Percentiles rank a stretch among this genome's conserved stretches.
phyloP scores from a whole-genome alignment of 169 alveolate genomes.

The Plasmodium chabaudi region DNA sequence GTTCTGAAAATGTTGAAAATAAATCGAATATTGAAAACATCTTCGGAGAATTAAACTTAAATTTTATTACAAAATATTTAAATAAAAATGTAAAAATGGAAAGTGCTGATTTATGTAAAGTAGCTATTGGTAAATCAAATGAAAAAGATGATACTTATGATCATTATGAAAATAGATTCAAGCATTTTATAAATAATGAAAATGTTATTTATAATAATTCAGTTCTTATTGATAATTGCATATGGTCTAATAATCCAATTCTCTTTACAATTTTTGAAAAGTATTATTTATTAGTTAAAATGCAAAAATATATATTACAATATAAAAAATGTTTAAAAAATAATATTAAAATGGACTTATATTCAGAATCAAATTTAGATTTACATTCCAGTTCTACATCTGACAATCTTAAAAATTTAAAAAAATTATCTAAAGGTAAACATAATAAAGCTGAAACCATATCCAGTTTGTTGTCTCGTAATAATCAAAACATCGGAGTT shows the following conservation, averaged over 20 bases:
- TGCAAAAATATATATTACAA: conserved; percentile 67
- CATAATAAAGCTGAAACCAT: background rate
- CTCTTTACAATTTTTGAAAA: conserved; percentile 56
- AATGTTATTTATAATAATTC: conserved; percentile 2
- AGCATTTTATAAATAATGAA: background rate
- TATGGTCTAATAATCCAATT: conserved; percentile 67
- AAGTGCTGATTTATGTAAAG: background rate
- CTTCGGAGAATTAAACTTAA: background rate
- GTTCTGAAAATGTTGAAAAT: background rate
- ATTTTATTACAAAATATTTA: conserved; percentile 25
- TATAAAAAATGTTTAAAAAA: conserved; percentile 60
- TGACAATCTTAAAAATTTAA: background rate
- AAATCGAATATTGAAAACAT: background rate
- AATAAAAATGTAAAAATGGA: conserved; percentile 22
- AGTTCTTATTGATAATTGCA: conserved; percentile 37
- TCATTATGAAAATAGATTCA: conserved; percentile 11
- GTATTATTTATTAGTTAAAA: conserved; percentile 45
- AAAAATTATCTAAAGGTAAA: background rate
- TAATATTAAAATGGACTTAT: conserved; percentile 39
- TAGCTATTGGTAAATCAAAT: background rate
- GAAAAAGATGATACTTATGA: conserved; percentile 7
- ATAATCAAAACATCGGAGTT: no score
- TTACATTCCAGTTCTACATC: conserved; percentile 45
- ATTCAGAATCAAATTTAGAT: conserved; percentile 53
- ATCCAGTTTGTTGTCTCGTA: no score